A percentile compares a stretch with the other conserved stretches of the same genome.
phyloP scores from a whole-genome alignment of 75 land plant species.

The Selaginella tamariscina region DNA sequence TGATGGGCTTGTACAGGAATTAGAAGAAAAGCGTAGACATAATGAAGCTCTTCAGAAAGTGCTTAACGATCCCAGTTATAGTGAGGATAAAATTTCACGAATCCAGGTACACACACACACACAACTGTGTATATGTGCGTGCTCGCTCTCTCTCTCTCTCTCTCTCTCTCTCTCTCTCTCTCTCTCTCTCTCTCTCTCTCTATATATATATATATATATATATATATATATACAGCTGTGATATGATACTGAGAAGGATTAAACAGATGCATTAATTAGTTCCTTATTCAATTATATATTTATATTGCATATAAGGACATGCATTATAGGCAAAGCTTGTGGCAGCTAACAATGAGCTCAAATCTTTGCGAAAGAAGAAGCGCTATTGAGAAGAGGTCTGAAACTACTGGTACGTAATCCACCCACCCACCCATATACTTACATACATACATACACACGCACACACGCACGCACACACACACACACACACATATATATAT shows the following conservation, averaged over 20 bases:
- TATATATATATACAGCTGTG: too few relatives aligned
- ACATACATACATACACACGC: too few relatives aligned
- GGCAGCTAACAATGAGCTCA: slow-evolving; percentile 13
- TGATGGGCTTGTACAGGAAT: slow-evolving; percentile 16
- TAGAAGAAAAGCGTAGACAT: slow-evolving; percentile 12
- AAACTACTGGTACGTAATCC: too few relatives aligned
- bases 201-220: too few relatives aligned
- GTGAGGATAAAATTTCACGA: background rate
- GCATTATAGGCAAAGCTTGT: slow-evolving; percentile 17
- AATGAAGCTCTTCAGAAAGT: slow-evolving; percentile 19
- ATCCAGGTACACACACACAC: slow-evolving; percentile 22
- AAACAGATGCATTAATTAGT: background rate
- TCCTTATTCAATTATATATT: background rate
- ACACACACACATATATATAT: too few relatives aligned
- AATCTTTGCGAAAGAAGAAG: slow-evolving; percentile 6
- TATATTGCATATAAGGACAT: background rate
- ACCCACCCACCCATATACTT: too few relatives aligned
- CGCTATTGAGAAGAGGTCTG: background rate
- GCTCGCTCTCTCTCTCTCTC: too few relatives aligned
- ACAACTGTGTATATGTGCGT: too few relatives aligned
- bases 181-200: too few relatives aligned
- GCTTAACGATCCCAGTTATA: background rate
- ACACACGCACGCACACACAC: too few relatives aligned
- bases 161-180: too few relatives aligned
- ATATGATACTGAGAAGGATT: background rate